A percentile compares a stretch with the other conserved stretches of the same genome.
Evolutionary conservation across 192 early-diverging fungal species (phyloP).

Genomic region (Podila epicladia): DNA sequence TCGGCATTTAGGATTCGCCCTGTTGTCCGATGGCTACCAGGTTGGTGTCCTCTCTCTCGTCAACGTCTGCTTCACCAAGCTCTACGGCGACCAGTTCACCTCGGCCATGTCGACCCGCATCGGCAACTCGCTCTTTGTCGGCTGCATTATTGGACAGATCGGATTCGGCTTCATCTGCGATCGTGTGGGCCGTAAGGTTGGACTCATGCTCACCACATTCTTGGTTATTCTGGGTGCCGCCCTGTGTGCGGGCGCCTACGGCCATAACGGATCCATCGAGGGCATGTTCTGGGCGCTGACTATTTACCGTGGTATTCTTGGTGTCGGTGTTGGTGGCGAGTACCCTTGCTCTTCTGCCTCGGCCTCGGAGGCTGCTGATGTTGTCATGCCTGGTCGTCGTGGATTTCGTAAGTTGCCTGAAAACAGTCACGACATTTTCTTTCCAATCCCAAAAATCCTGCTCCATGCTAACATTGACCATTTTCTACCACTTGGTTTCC

Average conservation of each 20-base stretch:
- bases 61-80: conserved; percentile 41
- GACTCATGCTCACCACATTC: conserved; percentile 43
- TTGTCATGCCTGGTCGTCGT: conserved; percentile 30
- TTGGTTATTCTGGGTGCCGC: conserved; percentile 52
- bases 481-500: too few species aligned
- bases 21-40: conserved; percentile 59
- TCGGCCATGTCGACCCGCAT: conserved; percentile 37
- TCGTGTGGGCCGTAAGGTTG: conserved; percentile 56
- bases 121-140: conserved; percentile 56
- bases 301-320: conserved; percentile 19
- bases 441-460: too few species aligned
- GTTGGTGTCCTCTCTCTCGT: conserved; percentile 54
- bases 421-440: too few species aligned
- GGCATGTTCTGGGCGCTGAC: conserved; percentile 54
- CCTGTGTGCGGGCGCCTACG: conserved; percentile 39
- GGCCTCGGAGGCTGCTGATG: conserved; percentile 56
- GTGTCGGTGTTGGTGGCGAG: conserved; percentile 53
- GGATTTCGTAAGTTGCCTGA: too few species aligned
- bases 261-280: conserved; percentile 10
- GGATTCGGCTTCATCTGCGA: conserved; percentile 55
- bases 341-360: conserved; percentile 55
- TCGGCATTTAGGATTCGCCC: conserved; percentile 7
- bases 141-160: conserved; percentile 54
- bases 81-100: conserved; percentile 39
- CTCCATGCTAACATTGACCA: too few species aligned